These are phyloP conservation scores for Leucosporidium yakuticum DNA, from an alignment of 768 basidiomycete genomes.

Conservation along the genomic window DNA sequence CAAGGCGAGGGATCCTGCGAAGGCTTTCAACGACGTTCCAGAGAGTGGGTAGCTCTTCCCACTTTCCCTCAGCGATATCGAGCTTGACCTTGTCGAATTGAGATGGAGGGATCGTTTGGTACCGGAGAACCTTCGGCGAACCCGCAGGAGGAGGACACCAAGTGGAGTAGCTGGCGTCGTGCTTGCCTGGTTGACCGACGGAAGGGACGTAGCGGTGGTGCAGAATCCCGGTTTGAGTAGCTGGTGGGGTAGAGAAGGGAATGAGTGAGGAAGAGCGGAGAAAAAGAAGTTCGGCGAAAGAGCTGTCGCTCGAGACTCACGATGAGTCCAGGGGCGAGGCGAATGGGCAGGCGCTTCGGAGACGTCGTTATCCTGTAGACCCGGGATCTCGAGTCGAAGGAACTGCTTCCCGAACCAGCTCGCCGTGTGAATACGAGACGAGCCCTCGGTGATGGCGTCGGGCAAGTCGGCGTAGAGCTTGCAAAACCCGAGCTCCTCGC, in stretches of 20 bases:
- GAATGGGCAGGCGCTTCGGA: background rate
- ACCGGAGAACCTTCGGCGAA: background rate
- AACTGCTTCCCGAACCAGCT: constrained; percentile 1
- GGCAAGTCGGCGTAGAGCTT: constrained; percentile 1
- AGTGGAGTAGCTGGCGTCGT: constrained; percentile 1
- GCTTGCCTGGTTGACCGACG: background rate
- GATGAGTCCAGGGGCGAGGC: background rate
- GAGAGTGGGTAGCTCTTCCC: background rate
- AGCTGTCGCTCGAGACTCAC: background rate
- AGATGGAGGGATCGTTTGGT: background rate
- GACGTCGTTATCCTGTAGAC: background rate
- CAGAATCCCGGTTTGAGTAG: background rate
- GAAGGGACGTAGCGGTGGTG: constrained; percentile 5
- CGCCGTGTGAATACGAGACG: background rate
- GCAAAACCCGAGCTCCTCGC: background rate
- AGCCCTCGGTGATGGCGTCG: background rate
- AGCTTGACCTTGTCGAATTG: constrained; percentile 1
- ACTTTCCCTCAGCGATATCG: background rate
- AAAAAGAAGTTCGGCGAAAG: background rate
- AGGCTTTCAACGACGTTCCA: constrained; percentile 1
- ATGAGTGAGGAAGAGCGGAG: background rate
- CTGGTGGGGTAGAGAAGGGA: background rate
- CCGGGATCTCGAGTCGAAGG: background rate
- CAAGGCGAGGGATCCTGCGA: background rate
- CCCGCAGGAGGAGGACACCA: background rate